Evolutionary conservation across 2,329 filamentous ascomycete species (phyloP).

Genomic region (Colletotrichum scovillei): DNA sequence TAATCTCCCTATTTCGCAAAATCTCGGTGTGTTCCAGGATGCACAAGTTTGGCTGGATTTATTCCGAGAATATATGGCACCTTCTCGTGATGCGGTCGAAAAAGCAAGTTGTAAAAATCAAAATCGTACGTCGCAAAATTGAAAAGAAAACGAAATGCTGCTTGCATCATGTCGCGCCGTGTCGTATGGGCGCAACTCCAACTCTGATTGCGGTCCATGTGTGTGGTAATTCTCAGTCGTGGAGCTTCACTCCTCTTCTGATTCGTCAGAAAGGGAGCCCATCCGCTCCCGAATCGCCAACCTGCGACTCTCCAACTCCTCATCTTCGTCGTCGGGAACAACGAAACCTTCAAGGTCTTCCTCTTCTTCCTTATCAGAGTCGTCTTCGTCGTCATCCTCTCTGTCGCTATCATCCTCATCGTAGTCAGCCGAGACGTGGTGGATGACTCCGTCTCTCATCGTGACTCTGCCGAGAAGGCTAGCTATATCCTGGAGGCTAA

Average conservation of each 20-base stretch:
- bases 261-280: neutral
- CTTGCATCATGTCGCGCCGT: neutral
- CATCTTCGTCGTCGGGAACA: neutral
- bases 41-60: neutral
- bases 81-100: neutral
- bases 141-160: neutral
- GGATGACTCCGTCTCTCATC: neutral
- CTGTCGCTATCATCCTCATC: neutral
- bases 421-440: neutral
- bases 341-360: neutral
- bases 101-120: neutral
- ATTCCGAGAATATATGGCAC: accelerated
- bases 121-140: neutral
- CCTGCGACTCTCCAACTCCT: neutral
- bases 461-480: constrained; percentile 1
- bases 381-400: neutral
- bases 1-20: neutral
- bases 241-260: neutral
- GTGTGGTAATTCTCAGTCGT: accelerated
- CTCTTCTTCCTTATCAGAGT: neutral
- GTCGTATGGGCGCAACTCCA: accelerated
- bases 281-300: too few species aligned
- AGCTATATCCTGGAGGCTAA: neutral
- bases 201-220: too few species aligned
- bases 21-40: too few species aligned